These are phyloP conservation scores for Nemania abortiva DNA, from an alignment of 2,329 filamentous ascomycete species.

Conservation along the genomic window DNA sequence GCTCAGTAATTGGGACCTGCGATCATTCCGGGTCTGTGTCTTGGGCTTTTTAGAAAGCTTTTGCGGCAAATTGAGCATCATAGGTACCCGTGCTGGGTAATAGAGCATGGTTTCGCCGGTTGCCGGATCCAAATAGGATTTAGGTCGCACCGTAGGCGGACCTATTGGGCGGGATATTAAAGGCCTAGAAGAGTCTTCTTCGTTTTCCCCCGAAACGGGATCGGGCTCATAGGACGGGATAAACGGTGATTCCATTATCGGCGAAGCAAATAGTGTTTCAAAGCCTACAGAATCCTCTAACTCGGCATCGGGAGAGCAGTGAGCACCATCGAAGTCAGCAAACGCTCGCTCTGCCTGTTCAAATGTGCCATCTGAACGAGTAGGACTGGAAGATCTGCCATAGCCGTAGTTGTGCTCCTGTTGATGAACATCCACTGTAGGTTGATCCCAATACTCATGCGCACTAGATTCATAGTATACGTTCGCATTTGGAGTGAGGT, in stretches of 20 bases:
- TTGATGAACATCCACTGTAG: slow-evolving; percentile 40
- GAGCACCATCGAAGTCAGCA: slow-evolving; percentile 84
- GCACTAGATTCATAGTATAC: slow-evolving; percentile 41
- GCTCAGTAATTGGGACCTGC: slow-evolving; percentile 79
- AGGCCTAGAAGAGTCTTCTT: slow-evolving; percentile 41
- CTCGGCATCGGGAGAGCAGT: slow-evolving; percentile 71
- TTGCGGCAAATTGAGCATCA: slow-evolving; percentile 91
- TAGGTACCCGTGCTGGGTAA: slow-evolving; percentile 94
- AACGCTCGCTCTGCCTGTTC: slow-evolving; percentile 77
- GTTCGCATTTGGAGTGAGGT: slow-evolving; percentile 48
- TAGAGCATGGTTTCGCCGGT: slow-evolving; percentile 88
- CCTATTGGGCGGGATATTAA: slow-evolving; percentile 52
- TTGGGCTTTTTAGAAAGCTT: slow-evolving; percentile 82
- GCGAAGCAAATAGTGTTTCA: slow-evolving; percentile 44
- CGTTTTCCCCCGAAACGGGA: slow-evolving; percentile 37
- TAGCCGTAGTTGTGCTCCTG: slow-evolving; percentile 42
- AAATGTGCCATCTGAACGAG: slow-evolving; percentile 70
- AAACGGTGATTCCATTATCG: slow-evolving; percentile 40
- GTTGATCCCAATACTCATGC: slow-evolving; percentile 51
- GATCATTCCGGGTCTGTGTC: slow-evolving; percentile 72
- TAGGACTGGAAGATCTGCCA: slow-evolving; percentile 61
- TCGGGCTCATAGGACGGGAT: slow-evolving; percentile 42
- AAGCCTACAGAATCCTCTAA: slow-evolving; percentile 45
- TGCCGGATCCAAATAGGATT: slow-evolving; percentile 71
- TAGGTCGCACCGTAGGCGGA: slow-evolving; percentile 55